A percentile compares a stretch with the other conserved stretches of the same genome.
phyloP scores from a whole-genome alignment of 2,329 filamentous ascomycete species.

The Curvularia verruculosa region DNA sequence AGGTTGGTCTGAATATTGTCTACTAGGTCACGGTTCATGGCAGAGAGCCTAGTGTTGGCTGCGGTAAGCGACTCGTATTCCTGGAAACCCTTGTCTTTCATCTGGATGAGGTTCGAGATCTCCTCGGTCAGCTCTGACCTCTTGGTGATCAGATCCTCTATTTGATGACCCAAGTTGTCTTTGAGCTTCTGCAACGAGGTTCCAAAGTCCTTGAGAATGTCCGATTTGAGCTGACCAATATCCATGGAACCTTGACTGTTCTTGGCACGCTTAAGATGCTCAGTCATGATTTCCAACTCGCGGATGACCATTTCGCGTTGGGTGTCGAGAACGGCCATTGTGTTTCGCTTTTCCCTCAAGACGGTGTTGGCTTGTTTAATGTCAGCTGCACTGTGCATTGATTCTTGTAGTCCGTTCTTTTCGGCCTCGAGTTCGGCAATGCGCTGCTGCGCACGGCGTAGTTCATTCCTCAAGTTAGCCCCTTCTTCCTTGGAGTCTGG shows the following conservation, averaged over 20 bases:
- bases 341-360: constrained; percentile 90
- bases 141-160: constrained; percentile 89
- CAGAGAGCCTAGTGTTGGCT: constrained; percentile 91
- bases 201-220: constrained; percentile 67
- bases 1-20: constrained; percentile 93
- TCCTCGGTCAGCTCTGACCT: constrained; percentile 85
- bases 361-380: constrained; percentile 84
- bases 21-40: constrained; percentile 94
- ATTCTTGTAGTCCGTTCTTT: constrained; percentile 62
- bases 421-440: constrained; percentile 87
- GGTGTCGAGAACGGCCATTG: constrained; percentile 90
- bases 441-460: constrained; percentile 80
- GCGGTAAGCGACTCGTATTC: constrained; percentile 94
- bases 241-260: constrained; percentile 79
- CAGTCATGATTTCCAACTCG: constrained; percentile 86
- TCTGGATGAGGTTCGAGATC: constrained; percentile 77
- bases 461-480: constrained; percentile 66
- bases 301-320: constrained; percentile 95
- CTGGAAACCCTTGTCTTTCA: constrained; percentile 90
- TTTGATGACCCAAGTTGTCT: constrained; percentile 74
- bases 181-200: constrained; percentile 72
- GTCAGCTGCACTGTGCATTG: constrained; percentile 63
- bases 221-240: constrained; percentile 70
- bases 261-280: constrained; percentile 86
- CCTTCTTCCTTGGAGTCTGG: constrained; percentile 56